Evolutionary conservation across 768 basidiomycete species (phyloP).

Genomic region (Auricularia cornea): DNA sequence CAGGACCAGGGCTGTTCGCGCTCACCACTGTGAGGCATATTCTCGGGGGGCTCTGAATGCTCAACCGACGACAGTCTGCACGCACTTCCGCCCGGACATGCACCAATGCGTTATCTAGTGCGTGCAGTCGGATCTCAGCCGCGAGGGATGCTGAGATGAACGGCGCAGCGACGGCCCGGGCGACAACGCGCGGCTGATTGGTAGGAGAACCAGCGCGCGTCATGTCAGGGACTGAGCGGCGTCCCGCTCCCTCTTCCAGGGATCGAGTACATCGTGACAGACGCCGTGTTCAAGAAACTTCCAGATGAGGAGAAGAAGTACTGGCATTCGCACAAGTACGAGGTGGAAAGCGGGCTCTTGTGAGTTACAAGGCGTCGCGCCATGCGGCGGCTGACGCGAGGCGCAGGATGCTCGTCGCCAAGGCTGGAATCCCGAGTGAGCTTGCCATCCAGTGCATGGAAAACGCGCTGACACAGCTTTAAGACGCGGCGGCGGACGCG

Average conservation of each 20-base stretch:
- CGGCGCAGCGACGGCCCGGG: neutral
- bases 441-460: neutral
- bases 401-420: neutral
- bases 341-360: conserved; percentile 17
- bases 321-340: conserved; percentile 48
- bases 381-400: neutral
- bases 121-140: neutral
- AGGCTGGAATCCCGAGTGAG: neutral
- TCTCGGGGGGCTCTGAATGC: too few species aligned
- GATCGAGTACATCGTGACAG: conserved; percentile 44
- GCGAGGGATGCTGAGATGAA: neutral
- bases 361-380: too few species aligned
- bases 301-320: conserved; percentile 39
- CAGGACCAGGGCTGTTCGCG: neutral
- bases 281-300: conserved; percentile 31
- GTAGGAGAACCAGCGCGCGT: too few species aligned
- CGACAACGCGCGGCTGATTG: neutral
- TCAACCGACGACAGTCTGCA: conserved; percentile 24
- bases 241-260: too few species aligned
- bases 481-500: conserved; percentile 24
- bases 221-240: too few species aligned
- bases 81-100: conserved; percentile 29
- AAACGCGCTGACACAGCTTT: neutral
- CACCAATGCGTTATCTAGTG: conserved; percentile 38
- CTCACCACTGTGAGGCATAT: neutral